Conservation (phyloP, 2,329 filamentous ascomycete species). For the Aspergillus pseudoterreus region DNA sequence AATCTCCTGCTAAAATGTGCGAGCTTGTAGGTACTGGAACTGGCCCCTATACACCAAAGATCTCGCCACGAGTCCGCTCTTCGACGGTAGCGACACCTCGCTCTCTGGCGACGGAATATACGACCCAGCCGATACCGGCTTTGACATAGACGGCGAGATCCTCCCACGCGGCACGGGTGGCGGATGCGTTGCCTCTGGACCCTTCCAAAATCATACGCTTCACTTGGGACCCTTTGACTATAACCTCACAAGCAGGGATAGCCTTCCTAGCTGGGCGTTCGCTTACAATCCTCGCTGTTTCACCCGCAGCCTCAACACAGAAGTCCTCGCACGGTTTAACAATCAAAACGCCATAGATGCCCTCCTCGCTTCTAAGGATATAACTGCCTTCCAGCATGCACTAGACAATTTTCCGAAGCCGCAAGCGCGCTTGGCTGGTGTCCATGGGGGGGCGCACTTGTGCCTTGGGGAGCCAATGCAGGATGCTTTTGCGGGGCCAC, state of each 20-base stretch:
- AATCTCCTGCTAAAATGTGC: too few relatives aligned
- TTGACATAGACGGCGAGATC: neutral
- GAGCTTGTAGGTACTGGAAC: conserved; percentile 9
- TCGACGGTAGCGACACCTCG: conserved; percentile 11
- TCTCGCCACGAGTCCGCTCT: conserved; percentile 6
- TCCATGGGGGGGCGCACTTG: conserved; percentile 5
- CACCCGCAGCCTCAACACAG: conserved; percentile 3
- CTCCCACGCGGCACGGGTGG: neutral
- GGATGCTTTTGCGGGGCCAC: conserved; percentile 8
- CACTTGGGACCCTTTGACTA: neutral
- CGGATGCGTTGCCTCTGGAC: conserved; percentile 7
- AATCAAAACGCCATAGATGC: neutral
- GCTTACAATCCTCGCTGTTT: conserved; percentile 10
- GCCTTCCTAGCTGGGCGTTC: conserved; percentile 4
- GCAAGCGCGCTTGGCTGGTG: neutral
- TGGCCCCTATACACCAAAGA: conserved; percentile 8
- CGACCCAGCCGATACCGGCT: neutral
- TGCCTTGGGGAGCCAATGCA: conserved; percentile 2
- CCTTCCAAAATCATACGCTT: conserved; percentile 6
- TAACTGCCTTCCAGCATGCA: neutral
- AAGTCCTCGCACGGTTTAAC: neutral
- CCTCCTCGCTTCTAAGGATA: neutral
- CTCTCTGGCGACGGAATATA: conserved; percentile 19
- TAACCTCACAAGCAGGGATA: neutral
- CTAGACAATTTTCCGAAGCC: neutral